Base-by-base conservation (phyloP, 1,139 yeast genomes). In the Candida buenavistaensis region DNA sequence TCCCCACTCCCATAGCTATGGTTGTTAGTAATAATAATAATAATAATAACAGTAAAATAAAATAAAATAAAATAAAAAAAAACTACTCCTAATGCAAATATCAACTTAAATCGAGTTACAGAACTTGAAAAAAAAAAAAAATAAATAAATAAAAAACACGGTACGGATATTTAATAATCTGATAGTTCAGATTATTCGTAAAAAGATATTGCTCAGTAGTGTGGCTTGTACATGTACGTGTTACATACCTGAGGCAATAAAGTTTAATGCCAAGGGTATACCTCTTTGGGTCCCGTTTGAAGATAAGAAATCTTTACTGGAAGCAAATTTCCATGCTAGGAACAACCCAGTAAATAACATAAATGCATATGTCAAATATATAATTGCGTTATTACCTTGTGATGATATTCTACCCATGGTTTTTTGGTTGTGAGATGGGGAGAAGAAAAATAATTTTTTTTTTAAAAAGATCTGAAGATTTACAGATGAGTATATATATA, bases 1-100 rank as follows among this genome's bases (percentile, higher is more conserved):
- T 78, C 57, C 97, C 97, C 60, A 90, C 84, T 35, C 97, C 97
- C 81, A 88, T 74, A 36, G 89, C 95, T 17, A 17, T 6, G 7
- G 7, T 17, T 17, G 84, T 53, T 41, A 47, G 45, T 41, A 23
- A 27, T 16, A 7, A 21, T 17, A 26, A 30, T 26, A 31, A 37
- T 39, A 34, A 39, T 38, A 39, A 39, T 10, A 26, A n/a, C n/a
- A 14, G 5, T 14, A 16, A 11, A 28, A 28, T 14, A 26, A 14
- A 13, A 26, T 14, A 16, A 26, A 13, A 26, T 24, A 24, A 20
- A 6, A 20, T n/a, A 63, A 48, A 54, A 35, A 35, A 31, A 39
- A 39, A 35, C 40, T 35, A 61, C 67, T 82, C 82, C 92, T 82
- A 92, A 80, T 90, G 90, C 92, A 83, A 83, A 92, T 63, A 70